phyloP scores from a whole-genome alignment of 768 basidiomycete species.

The Xerocomus spinulosus region DNA sequence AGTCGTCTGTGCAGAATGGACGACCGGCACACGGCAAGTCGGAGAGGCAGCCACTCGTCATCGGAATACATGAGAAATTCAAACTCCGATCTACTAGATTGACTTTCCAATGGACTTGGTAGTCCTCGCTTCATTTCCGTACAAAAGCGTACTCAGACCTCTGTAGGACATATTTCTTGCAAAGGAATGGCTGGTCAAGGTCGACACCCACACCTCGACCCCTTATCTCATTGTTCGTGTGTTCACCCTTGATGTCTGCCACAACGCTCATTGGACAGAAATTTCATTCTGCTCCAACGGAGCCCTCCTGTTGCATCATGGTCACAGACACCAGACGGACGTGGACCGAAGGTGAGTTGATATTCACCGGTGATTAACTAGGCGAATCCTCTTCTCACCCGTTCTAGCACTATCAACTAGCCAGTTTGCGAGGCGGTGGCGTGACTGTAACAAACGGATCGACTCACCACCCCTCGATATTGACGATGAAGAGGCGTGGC shows the following conservation, averaged over 20 bases:
- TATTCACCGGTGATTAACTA: constrained; percentile 20
- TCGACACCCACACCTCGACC: constrained; percentile 52
- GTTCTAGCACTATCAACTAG: constrained; percentile 49
- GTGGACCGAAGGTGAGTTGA: constrained; percentile 64
- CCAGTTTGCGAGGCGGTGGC: constrained; percentile 68
- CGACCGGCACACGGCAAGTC: constrained; percentile 36
- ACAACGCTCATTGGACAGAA: constrained; percentile 43
- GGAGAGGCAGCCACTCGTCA: constrained; percentile 47
- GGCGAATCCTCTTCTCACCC: constrained; percentile 13
- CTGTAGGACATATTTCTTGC: constrained; percentile 52
- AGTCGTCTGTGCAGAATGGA: constrained; percentile 47
- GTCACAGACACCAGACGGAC: constrained; percentile 71
- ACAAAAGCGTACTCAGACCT: neutral
- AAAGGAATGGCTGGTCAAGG: constrained; percentile 74
- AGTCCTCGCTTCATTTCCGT: neutral
- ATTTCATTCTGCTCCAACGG: constrained; percentile 51
- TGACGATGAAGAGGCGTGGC: constrained; percentile 60
- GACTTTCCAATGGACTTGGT: too few relatives aligned
- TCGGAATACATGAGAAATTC: constrained; percentile 23
- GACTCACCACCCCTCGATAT: constrained; percentile 27
- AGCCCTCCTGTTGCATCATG: constrained; percentile 56
- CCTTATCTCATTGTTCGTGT: constrained; percentile 70
- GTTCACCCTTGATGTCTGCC: constrained; percentile 7
- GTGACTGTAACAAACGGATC: constrained; percentile 44
- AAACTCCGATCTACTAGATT: constrained; percentile 19